A percentile compares a stretch with the other conserved stretches of the same genome.
Evolutionary conservation across 345 rosid species (phyloP).

Genomic region (Litchi chinensis): DNA sequence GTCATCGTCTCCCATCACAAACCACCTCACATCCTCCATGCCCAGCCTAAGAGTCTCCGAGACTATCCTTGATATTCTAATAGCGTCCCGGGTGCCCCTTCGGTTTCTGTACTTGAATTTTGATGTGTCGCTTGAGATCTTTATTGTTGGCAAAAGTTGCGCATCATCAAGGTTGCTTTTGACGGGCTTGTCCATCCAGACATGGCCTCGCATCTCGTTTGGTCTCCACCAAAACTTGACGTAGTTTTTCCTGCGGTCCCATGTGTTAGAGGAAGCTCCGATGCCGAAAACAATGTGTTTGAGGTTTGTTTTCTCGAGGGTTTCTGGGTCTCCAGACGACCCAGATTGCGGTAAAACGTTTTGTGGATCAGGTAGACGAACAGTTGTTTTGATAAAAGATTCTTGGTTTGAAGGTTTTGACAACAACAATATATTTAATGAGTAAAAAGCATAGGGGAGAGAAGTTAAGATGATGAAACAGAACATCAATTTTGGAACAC

Average conservation of each 20-base stretch:
- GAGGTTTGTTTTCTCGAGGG: slow-evolving; percentile 38
- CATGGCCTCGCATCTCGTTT: slow-evolving; percentile 54
- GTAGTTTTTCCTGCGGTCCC: slow-evolving; percentile 66
- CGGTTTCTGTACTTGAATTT: slow-evolving; percentile 48
- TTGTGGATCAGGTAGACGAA: slow-evolving; percentile 3
- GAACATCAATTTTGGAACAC: slow-evolving; percentile 22
- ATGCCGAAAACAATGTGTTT: slow-evolving; percentile 73
- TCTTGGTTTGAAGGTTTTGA: slow-evolving; percentile 7
- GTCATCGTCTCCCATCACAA: slow-evolving; percentile 92
- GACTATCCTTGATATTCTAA: slow-evolving; percentile 66
- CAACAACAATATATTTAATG: slow-evolving; percentile 23
- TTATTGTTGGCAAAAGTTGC: slow-evolving; percentile 43
- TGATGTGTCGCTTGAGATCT: slow-evolving; percentile 54
- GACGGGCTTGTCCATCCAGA: slow-evolving; percentile 65
- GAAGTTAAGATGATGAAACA: slow-evolving; percentile 30
- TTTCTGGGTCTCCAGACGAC: background rate
- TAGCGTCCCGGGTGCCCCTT: slow-evolving; percentile 56
- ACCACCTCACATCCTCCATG: slow-evolving; percentile 61
- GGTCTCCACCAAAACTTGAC: slow-evolving; percentile 78
- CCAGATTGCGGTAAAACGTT: slow-evolving; percentile 12
- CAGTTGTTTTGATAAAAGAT: background rate
- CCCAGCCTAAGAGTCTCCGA: slow-evolving; percentile 62
- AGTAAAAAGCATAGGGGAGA: slow-evolving; percentile 27
- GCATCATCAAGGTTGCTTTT: slow-evolving; percentile 26
- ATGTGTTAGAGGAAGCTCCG: slow-evolving; percentile 63